Base-by-base conservation (phyloP, 495 filamentous ascomycete species). In the Podospora didyma region DNA sequence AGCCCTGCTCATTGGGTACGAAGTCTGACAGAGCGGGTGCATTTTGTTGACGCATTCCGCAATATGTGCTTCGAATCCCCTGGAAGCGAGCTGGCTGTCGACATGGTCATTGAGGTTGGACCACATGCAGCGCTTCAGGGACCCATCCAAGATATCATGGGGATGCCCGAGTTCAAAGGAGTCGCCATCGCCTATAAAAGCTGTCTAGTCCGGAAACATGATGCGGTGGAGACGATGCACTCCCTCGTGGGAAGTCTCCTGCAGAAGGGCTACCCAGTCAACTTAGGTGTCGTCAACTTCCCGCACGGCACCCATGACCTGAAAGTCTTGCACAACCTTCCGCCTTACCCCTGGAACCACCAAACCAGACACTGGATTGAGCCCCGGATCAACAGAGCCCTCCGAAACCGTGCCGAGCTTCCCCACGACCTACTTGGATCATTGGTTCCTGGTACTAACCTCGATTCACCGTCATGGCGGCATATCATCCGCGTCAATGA, bases 101-200 rank as follows among this genome's bases (percentile, higher is more conserved):
- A 73, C 50, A 63, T 70, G 58, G 54, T 70, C n/a, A 58, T 74
- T 11, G 72, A 75, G 50, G 58, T 75, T 12, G 72, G 72, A 0
- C 70, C 72, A 0, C 72, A 73, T 26, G 50, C 67, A 0, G 67
- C 85, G 0, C 69, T 89, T 0, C 69, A 72, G 19, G 79, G 79
- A 0, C 83, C 84, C 0, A 65, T 82, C 16, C 72, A 74, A n/a
- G 73, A 85, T 46, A 83, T 79, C 17, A 48, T 84, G 41, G 56
- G 34, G 7, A 46, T 62, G 44, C 58, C 54, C 7, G 53, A 65
- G 46, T 63, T 69, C 44, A 56, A 57, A 12, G 59, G 51, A 5
- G 24, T 51, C 23, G 35, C 0, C n/a, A 66, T 77, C 14, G 31
- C 62, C 0, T 72, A 69, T 35, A 51, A 46, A 7, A 66, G 54